phyloP scores from a whole-genome alignment of 352 stramenopile genomes.

The Globisporangium nunn region DNA sequence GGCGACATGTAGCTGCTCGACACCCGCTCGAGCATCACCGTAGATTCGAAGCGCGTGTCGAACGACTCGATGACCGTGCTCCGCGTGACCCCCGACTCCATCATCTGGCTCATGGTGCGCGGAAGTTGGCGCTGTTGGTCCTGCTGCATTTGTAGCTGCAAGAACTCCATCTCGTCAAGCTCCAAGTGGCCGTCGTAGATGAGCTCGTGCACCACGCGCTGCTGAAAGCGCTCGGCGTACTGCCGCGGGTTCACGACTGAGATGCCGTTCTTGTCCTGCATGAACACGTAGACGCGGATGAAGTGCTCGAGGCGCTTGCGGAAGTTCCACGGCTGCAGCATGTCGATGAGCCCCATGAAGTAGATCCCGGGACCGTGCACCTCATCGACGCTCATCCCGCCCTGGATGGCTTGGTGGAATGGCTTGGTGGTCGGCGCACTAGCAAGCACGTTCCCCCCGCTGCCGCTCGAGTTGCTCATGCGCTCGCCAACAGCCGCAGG shows the following conservation, averaged over 20 bases:
- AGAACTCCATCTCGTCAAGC: conserved; percentile 25
- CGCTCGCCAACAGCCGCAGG: background rate
- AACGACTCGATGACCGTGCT: conserved; percentile 54
- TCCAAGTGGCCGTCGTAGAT: conserved; percentile 50
- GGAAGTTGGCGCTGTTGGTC: conserved; percentile 1
- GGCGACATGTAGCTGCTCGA: conserved; percentile 14
- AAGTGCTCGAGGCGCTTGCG: conserved; percentile 88
- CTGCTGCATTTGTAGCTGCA: conserved; percentile 29
- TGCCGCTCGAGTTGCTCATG: conserved; percentile 14
- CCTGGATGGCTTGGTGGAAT: conserved; percentile 36
- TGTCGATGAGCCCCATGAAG: conserved; percentile 94
- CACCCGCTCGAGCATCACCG: conserved; percentile 16
- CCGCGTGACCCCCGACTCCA: conserved; percentile 34
- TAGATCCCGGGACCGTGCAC: conserved; percentile 90
- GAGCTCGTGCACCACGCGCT: conserved; percentile 64
- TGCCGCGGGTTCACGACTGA: conserved; percentile 62
- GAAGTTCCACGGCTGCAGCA: conserved; percentile 93
- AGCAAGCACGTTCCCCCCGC: conserved; percentile 2
- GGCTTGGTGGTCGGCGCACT: conserved; percentile 29
- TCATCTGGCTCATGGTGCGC: conserved; percentile 14
- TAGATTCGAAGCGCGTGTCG: conserved; percentile 20
- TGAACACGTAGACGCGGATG: conserved; percentile 56
- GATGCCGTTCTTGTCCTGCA: conserved; percentile 69
- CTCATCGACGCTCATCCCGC: conserved; percentile 72
- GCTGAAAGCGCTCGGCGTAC: conserved; percentile 74